Percentiles rank a stretch among this genome's conserved stretches.
phyloP scores from a whole-genome alignment of 2,329 filamentous ascomycete species.

The Calonectria hawksworthii region DNA sequence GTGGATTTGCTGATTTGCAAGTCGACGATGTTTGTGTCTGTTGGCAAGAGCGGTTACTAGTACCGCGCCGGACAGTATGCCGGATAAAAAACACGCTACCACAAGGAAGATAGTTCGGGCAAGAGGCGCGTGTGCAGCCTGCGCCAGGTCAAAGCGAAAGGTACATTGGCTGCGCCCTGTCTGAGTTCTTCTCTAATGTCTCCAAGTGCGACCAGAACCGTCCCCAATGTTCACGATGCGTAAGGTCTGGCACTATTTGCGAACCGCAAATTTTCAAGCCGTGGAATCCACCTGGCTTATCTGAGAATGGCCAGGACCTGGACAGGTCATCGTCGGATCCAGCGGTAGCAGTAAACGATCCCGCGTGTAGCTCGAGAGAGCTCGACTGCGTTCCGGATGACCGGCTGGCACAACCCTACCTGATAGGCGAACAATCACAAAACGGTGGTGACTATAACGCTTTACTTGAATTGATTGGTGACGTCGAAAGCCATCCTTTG shows the following conservation, averaged over 20 bases:
- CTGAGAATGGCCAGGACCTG: background rate
- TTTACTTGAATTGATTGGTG: background rate
- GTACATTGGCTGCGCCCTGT: background rate
- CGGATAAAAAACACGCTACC: background rate
- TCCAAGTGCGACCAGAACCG: background rate
- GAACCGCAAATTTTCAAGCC: background rate
- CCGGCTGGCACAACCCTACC: background rate
- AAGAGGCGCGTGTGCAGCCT: background rate
- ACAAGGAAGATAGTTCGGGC: background rate
- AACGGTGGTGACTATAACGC: background rate
- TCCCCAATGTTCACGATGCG: background rate
- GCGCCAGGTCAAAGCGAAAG: background rate
- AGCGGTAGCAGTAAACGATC: background rate
- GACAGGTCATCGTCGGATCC: background rate
- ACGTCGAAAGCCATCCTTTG: background rate
- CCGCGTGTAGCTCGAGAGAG: background rate
- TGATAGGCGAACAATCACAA: background rate
- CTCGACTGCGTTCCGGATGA: background rate
- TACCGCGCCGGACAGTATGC: background rate
- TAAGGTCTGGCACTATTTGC: background rate
- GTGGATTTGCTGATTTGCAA: background rate
- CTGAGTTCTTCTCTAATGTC: background rate
- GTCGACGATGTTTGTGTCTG: background rate
- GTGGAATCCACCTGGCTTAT: background rate
- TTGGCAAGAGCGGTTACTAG: background rate